Conservation (phyloP, 495 filamentous ascomycete genomes). For the Cercophora scortea region DNA sequence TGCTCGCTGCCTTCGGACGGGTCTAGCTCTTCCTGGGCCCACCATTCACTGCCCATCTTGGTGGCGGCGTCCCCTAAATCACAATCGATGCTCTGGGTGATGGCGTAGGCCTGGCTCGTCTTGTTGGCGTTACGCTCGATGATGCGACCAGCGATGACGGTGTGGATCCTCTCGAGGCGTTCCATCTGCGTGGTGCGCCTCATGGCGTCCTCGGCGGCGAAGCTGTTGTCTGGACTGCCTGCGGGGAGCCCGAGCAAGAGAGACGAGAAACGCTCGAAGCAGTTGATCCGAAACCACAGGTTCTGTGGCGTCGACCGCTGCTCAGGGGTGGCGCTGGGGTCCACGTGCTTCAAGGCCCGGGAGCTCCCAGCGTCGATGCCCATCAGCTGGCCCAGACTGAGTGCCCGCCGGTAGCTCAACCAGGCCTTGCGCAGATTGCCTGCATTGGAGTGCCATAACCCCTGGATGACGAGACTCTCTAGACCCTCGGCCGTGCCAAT, state of each 20-base stretch:
- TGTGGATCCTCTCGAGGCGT: slow-evolving; percentile 26
- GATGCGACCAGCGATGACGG: slow-evolving; percentile 27
- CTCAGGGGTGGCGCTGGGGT: slow-evolving; percentile 12
- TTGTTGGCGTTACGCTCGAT: slow-evolving; percentile 32
- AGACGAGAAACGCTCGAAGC: slow-evolving; percentile 24
- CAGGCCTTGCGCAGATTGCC: slow-evolving; percentile 40
- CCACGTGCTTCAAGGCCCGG: slow-evolving; percentile 23
- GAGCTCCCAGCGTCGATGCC: slow-evolving; percentile 25
- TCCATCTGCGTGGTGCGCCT: slow-evolving; percentile 18
- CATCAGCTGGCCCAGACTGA: slow-evolving; percentile 38
- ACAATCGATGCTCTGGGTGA: slow-evolving; percentile 38
- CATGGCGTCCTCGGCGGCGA: slow-evolving; percentile 23
- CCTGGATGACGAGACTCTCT: slow-evolving; percentile 29
- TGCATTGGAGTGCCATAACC: slow-evolving; percentile 33
- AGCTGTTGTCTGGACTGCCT: slow-evolving; percentile 25
- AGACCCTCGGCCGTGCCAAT: slow-evolving; percentile 38
- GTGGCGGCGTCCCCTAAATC: slow-evolving; percentile 32
- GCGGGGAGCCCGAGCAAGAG: slow-evolving; percentile 35
- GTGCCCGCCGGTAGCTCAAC: slow-evolving; percentile 33
- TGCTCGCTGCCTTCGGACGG: slow-evolving; percentile 6
- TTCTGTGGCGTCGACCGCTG: slow-evolving; percentile 12
- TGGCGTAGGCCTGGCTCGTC: slow-evolving; percentile 9
- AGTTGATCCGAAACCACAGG: slow-evolving; percentile 28
- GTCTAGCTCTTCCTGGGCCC: slow-evolving; percentile 17
- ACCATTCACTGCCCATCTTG: slow-evolving; percentile 30